phyloP scores from a whole-genome alignment of 768 basidiomycete genomes.

The Boletus vinaceobasis region DNA sequence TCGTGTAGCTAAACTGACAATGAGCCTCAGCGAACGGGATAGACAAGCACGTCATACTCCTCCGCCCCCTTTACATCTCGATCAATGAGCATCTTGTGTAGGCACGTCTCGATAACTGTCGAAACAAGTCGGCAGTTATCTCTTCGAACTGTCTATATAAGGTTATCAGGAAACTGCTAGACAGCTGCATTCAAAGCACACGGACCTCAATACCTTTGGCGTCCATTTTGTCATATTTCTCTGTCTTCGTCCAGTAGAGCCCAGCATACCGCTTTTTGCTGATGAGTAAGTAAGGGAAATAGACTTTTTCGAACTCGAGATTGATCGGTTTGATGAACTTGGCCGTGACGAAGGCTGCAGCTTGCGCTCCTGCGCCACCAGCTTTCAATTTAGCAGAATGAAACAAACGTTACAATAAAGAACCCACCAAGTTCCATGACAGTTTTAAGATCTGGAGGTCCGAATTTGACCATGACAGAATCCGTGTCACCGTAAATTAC shows the following conservation, averaged over 20 bases:
- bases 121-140: slow-evolving; percentile 99
- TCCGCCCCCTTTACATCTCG: slow-evolving; percentile 92
- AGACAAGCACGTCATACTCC: slow-evolving; percentile 50
- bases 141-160: slow-evolving; percentile 83
- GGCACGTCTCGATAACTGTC: slow-evolving; percentile 95
- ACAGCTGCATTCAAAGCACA: neutral
- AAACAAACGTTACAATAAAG: neutral
- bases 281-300: slow-evolving; percentile 96
- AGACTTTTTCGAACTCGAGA: slow-evolving; percentile 98
- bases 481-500: slow-evolving; percentile 99
- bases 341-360: slow-evolving; percentile 84
- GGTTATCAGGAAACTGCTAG: neutral
- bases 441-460: slow-evolving; percentile 76
- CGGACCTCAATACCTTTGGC: slow-evolving; percentile 97
- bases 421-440: slow-evolving; percentile 87
- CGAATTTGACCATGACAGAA: slow-evolving; percentile 98
- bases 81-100: slow-evolving; percentile 97
- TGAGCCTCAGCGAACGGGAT: slow-evolving; percentile 17
- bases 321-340: slow-evolving; percentile 97
- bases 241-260: slow-evolving; percentile 92
- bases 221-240: slow-evolving; percentile 99
- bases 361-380: slow-evolving; percentile 68
- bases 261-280: slow-evolving; percentile 99
- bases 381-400: neutral
- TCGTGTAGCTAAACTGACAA: slow-evolving; percentile 68